A percentile compares a stretch with the other conserved stretches of the same genome.
phyloP scores from a whole-genome alignment of 108 stramenopile species.

The Tribonema minus region DNA sequence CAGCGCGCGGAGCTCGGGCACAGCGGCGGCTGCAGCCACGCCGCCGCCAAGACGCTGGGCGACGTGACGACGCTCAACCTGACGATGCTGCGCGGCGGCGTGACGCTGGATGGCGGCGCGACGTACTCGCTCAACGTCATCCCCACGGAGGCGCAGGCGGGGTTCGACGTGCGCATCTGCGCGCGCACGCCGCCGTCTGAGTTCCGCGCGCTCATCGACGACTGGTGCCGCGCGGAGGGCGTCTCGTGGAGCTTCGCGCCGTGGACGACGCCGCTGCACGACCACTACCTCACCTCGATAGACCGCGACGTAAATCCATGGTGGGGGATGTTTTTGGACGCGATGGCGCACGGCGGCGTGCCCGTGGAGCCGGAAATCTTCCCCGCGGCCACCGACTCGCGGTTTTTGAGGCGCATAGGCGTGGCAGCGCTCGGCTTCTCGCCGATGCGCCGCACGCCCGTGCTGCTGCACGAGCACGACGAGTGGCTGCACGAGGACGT shows the following conservation, averaged over 20 bases:
- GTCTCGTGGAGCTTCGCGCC: constrained; percentile 70
- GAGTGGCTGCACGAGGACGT: constrained; percentile 80
- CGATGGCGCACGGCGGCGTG: constrained; percentile 63
- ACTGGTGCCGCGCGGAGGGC: constrained; percentile 77
- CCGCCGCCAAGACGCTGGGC: constrained; percentile 70
- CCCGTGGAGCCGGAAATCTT: constrained; percentile 77
- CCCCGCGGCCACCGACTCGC: constrained; percentile 90
- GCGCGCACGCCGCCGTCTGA: constrained; percentile 72
- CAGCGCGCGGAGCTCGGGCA: constrained; percentile 73
- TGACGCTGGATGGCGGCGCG: constrained; percentile 49
- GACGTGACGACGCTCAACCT: constrained; percentile 92
- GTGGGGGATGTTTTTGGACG: constrained; percentile 68
- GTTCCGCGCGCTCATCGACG: constrained; percentile 69
- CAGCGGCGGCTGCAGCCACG: constrained; percentile 57
- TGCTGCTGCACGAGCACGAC: constrained; percentile 91
- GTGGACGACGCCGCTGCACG: constrained; percentile 17
- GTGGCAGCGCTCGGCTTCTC: constrained; percentile 87
- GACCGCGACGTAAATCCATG: constrained; percentile 79
- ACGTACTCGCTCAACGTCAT: constrained; percentile 60
- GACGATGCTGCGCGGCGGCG: constrained; percentile 82
- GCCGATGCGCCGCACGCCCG: constrained; percentile 85
- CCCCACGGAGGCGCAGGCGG: constrained; percentile 76
- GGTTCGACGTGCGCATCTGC: constrained; percentile 84
- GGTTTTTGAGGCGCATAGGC: constrained; percentile 78
- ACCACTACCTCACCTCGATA: constrained; percentile 33